Conservation (phyloP, 768 basidiomycete genomes). For the Sarcomyxa edulis region DNA sequence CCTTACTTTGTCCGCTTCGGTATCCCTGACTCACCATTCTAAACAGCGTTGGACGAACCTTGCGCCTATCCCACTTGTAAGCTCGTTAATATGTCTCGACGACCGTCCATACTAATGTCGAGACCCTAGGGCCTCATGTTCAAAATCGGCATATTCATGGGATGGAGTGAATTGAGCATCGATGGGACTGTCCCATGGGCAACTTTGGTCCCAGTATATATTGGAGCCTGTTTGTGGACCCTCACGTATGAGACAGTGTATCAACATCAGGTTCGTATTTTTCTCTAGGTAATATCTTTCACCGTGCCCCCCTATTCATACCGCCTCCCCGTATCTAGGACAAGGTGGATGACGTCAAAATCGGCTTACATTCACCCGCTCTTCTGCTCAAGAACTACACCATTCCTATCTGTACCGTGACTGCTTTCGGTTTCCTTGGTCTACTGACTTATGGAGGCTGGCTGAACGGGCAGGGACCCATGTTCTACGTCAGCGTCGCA, state of each 20-base stretch:
- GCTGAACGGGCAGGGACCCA: conserved; percentile 35
- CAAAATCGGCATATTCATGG: conserved; percentile 25
- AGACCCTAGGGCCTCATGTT: conserved; percentile 24
- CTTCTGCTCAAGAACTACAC: conserved; percentile 45
- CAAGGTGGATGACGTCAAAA: conserved; percentile 49
- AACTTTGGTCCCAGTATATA: conserved; percentile 17
- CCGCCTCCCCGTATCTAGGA: conserved; percentile 38
- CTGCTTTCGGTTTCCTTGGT: conserved; percentile 39
- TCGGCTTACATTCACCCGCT: conserved; percentile 56
- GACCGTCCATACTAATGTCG: too few species aligned
- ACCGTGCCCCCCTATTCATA: neutral
- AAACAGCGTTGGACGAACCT: conserved; percentile 23
- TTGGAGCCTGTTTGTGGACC: conserved; percentile 23
- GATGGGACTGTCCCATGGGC: conserved; percentile 18
- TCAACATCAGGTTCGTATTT: conserved; percentile 22
- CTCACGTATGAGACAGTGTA: conserved; percentile 27
- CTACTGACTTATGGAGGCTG: conserved; percentile 39
- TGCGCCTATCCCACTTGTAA: conserved; percentile 23
- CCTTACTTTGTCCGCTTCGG: neutral
- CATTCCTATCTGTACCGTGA: conserved; percentile 38
- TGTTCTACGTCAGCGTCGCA: conserved; percentile 22
- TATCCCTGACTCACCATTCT: neutral
- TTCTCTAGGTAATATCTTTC: neutral
- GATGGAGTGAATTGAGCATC: conserved; percentile 20
- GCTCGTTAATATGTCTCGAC: neutral